Evolutionary conservation across 495 filamentous ascomycete genomes (phyloP), one percentile per base, ranked within the genome.

Genomic region (Oidiodendron maius): DNA sequence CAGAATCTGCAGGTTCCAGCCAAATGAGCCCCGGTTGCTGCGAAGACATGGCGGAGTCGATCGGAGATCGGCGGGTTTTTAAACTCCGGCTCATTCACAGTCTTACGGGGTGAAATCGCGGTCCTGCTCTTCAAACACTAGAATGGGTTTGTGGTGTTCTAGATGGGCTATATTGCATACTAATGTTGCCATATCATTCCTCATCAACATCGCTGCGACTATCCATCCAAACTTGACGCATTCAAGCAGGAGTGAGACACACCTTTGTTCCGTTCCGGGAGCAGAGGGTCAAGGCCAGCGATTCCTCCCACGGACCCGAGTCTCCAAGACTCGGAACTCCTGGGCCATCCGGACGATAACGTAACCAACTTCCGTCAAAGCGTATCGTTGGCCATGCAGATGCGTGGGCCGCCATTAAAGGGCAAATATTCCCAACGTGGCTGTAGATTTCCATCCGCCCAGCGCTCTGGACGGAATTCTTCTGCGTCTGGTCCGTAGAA

Each of bases 311-410:
- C 17, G 30, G 5, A 12, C 52, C 17, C 48, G 18, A 5, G 9
- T 22, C 28, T 55, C 48, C 10, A 52, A 16, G 23, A 32, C 25
- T 23, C 56, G 53, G 46, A 65, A 67, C 1, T 45, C 52, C 65
- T 84, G 82, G 51, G 82, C 44, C 28, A 86, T 65, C 25, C 78
- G 61, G 13, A 81, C 76, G 26, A 81, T 53, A 1, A 78, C 75
- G 44, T 74, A 75, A 3, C 59, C 61, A 16, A 74, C 67, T 56
- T 81, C 75, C 0, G 72, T 78, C 60, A 80, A 61, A 16, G 76
- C 78, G 50, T 77, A 77, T 42, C 70, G 69, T 60, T 71, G 69
- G 9, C 70, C 70, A 13, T 12, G 25, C 28, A 32, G 28, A 32
- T 32, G n/a, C 28, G 28, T 32, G 28, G 28, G 28, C 28, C 28